Conservation (phyloP, 2,329 filamentous ascomycete genomes). For the Aspergillus niger region DNA sequence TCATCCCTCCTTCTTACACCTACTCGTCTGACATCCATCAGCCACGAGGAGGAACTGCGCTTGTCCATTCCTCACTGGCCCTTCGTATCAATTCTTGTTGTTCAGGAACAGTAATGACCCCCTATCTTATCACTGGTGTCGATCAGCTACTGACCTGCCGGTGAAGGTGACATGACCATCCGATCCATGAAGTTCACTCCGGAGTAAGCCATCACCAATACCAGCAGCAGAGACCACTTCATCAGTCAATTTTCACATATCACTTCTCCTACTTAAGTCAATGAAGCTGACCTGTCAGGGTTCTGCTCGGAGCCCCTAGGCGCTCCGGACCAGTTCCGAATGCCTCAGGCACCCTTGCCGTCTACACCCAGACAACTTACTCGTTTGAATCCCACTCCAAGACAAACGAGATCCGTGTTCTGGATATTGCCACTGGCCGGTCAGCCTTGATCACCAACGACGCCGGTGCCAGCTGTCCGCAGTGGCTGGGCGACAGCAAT, state of each 20-base stretch:
- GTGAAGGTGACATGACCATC: constrained; percentile 40
- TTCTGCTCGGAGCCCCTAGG: constrained; percentile 50
- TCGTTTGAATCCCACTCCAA: constrained; percentile 53
- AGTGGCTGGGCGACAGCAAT: constrained; percentile 48
- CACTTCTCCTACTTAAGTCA: background rate
- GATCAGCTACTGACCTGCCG: constrained; percentile 6
- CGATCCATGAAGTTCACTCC: constrained; percentile 46
- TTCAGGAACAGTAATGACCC: constrained; percentile 21
- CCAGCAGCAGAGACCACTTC: background rate
- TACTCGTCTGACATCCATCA: background rate
- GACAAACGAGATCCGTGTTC: constrained; percentile 48
- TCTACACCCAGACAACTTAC: constrained; percentile 53
- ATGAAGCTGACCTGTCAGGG: constrained; percentile 31
- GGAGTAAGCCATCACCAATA: constrained; percentile 34
- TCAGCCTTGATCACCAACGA: constrained; percentile 48
- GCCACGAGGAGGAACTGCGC: background rate
- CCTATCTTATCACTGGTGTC: constrained; percentile 16
- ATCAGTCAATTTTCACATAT: background rate
- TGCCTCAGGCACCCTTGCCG: constrained; percentile 48
- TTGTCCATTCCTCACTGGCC: background rate
- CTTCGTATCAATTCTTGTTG: constrained; percentile 6
- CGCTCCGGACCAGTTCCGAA: constrained; percentile 49
- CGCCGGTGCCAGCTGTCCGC: constrained; percentile 47
- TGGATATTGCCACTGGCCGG: constrained; percentile 46
- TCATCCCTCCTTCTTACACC: constrained; percentile 1